These are phyloP conservation scores for Diaporthe vexans DNA, from an alignment of 2,329 filamentous ascomycete genomes.

Conservation along the genomic window DNA sequence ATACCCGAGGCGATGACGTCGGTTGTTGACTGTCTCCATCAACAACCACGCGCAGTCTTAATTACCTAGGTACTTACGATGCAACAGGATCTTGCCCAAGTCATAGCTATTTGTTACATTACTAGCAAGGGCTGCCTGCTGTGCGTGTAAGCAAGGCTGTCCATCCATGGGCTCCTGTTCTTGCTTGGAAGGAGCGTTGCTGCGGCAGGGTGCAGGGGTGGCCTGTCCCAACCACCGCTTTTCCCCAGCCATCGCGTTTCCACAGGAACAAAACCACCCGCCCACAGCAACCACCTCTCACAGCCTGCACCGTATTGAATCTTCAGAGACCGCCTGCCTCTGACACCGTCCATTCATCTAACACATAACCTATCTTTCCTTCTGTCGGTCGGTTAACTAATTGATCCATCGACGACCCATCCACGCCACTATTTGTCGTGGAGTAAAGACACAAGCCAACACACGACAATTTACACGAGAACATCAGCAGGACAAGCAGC, in stretches of 20 bases:
- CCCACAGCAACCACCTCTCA: conserved; percentile 34
- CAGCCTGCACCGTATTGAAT: conserved; percentile 16
- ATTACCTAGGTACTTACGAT: not conserved
- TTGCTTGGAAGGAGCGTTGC: conserved; percentile 23
- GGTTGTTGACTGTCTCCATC: conserved; percentile 19
- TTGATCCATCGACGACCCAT: not conserved
- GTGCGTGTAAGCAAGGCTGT: conserved; percentile 9
- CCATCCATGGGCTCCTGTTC: not conserved
- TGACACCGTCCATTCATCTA: not conserved
- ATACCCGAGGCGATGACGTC: conserved; percentile 33
- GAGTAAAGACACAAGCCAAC: not conserved
- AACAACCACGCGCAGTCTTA: not conserved
- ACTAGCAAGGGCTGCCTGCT: not conserved
- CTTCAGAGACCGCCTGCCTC: not conserved
- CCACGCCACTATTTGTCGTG: not conserved
- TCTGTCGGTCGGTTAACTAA: not conserved
- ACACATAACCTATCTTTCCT: not conserved
- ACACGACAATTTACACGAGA: not conserved
- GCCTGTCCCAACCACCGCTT: conserved; percentile 40
- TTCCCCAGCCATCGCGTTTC: conserved; percentile 43
- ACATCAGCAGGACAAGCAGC: not conserved
- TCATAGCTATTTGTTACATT: not conserved
- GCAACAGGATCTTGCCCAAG: conserved; percentile 9
- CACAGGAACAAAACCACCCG: conserved; percentile 40
- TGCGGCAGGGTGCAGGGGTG: conserved; percentile 28